Evolutionary conservation across 1,139 yeast species (phyloP).

Genomic region (Arxiozyma slooffiae): DNA sequence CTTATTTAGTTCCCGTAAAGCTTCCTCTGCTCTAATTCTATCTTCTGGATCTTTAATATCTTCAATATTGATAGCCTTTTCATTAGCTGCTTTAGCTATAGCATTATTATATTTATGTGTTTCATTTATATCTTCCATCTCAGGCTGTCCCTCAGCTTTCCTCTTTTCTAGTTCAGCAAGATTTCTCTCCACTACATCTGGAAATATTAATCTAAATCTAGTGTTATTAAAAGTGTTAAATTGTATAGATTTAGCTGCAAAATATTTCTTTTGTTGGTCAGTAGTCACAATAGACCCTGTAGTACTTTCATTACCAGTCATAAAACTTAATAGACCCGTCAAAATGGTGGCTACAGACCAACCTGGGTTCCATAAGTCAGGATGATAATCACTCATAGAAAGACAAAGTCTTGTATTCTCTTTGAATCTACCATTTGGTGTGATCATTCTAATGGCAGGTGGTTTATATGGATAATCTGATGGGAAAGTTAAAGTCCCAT

Average conservation of each 20-base stretch:
- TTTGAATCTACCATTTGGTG: slow-evolving; percentile 76
- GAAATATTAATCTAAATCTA: slow-evolving; percentile 54
- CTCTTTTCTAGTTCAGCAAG: slow-evolving; percentile 22
- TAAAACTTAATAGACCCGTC: slow-evolving; percentile 75
- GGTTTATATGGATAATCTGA: slow-evolving; percentile 87
- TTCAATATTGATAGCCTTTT: slow-evolving; percentile 28
- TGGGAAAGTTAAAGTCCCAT: slow-evolving; percentile 78
- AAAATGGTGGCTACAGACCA: slow-evolving; percentile 87
- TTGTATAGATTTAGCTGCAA: slow-evolving; percentile 46
- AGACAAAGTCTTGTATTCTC: slow-evolving; percentile 73
- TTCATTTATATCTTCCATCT: slow-evolving; percentile 1
- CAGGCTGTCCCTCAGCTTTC: slow-evolving; percentile 8
- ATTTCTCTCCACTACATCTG: slow-evolving; percentile 53
- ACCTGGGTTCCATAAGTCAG: slow-evolving; percentile 90
- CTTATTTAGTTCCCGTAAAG: slow-evolving; percentile 40
- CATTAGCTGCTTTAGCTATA: slow-evolving; percentile 24
- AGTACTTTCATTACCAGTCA: slow-evolving; percentile 55
- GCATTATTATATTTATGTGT: slow-evolving; percentile 11
- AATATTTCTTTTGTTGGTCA: slow-evolving; percentile 35
- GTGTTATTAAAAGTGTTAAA: slow-evolving; percentile 49
- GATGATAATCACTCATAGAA: slow-evolving; percentile 87
- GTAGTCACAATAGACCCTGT: slow-evolving; percentile 53
- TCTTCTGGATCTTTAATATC: slow-evolving; percentile 41
- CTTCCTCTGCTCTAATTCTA: slow-evolving; percentile 34
- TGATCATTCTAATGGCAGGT: slow-evolving; percentile 80